Evolutionary conservation across 768 basidiomycete genomes (phyloP).

Genomic region (Termitomyces sp.): DNA sequence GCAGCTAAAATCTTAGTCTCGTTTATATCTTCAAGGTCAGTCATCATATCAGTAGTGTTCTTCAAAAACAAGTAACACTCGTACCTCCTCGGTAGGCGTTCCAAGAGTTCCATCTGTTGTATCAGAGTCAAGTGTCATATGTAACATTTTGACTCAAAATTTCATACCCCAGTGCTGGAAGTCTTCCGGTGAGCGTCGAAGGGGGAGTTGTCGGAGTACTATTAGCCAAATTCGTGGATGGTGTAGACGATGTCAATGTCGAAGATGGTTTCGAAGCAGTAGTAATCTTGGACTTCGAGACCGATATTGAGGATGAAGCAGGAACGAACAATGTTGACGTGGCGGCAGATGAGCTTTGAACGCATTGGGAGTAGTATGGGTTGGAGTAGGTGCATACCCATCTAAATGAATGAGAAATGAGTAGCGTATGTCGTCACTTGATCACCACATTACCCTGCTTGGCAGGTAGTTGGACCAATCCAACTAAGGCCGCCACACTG

Average conservation of each 20-base stretch:
- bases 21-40: slow-evolving; percentile 36
- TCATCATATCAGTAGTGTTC: neutral
- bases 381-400: slow-evolving; percentile 35
- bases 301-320: neutral
- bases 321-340: slow-evolving; percentile 2
- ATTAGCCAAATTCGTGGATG: slow-evolving; percentile 29
- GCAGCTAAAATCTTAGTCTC: slow-evolving; percentile 44
- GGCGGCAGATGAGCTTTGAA: slow-evolving; percentile 20
- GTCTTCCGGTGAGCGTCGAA: slow-evolving; percentile 37
- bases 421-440: neutral
- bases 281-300: neutral
- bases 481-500: slow-evolving; percentile 36
- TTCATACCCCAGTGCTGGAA: slow-evolving; percentile 46
- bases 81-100: slow-evolving; percentile 46
- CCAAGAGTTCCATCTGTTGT: slow-evolving; percentile 51
- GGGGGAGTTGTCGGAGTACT: slow-evolving; percentile 41
- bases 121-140: neutral
- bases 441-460: slow-evolving; percentile 22
- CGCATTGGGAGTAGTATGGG: slow-evolving; percentile 37
- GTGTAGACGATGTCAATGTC: slow-evolving; percentile 13
- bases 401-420: slow-evolving; percentile 14
- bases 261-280: neutral
- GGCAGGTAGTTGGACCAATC: slow-evolving; percentile 33
- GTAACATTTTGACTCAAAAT: neutral
- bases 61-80: slow-evolving; percentile 4